A percentile compares a stretch with the other conserved stretches of the same genome.
phyloP scores from a whole-genome alignment of 2,329 filamentous ascomycete species.

The Pseudogymnoascus sp. region DNA sequence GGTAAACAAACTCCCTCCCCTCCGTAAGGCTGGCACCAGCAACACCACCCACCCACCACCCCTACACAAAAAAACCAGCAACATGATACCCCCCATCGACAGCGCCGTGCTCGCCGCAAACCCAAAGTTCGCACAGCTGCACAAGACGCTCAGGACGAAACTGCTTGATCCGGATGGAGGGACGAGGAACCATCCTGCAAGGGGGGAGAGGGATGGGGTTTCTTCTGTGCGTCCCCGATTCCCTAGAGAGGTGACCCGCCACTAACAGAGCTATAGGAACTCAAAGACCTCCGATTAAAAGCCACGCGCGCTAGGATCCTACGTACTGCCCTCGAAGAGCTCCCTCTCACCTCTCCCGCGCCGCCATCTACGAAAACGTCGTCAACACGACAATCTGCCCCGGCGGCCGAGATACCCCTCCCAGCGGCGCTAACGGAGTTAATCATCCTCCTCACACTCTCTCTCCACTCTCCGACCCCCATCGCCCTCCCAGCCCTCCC shows the following conservation, averaged over 20 bases:
- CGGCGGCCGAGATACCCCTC: conserved; percentile 18
- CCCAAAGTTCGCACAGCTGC: conserved; percentile 51
- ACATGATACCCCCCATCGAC: conserved; percentile 52
- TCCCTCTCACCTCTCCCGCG: conserved; percentile 28
- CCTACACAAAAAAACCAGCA: neutral
- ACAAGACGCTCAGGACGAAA: conserved; percentile 43
- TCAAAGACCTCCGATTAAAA: conserved; percentile 40
- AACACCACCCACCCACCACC: neutral
- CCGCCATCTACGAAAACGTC: conserved; percentile 17
- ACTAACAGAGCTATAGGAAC: too few species aligned
- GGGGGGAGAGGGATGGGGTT: conserved; percentile 41
- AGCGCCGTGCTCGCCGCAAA: conserved; percentile 45
- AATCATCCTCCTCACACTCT: conserved; percentile 44
- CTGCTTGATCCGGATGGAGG: conserved; percentile 51
- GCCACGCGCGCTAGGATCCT: conserved; percentile 45
- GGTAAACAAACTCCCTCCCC: neutral
- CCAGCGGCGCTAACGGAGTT: conserved; percentile 43
- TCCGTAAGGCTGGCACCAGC: neutral
- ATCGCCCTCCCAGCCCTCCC: conserved; percentile 40
- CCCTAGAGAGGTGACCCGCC: too few species aligned
- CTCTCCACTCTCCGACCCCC: conserved; percentile 29
- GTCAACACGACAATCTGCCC: conserved; percentile 15
- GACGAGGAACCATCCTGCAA: conserved; percentile 42
- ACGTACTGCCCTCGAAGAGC: conserved; percentile 39
- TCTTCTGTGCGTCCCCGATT: conserved; percentile 44